Evolutionary conservation across 1,139 yeast species (phyloP).

Genomic region (Pneumocystis wakefieldiae): DNA sequence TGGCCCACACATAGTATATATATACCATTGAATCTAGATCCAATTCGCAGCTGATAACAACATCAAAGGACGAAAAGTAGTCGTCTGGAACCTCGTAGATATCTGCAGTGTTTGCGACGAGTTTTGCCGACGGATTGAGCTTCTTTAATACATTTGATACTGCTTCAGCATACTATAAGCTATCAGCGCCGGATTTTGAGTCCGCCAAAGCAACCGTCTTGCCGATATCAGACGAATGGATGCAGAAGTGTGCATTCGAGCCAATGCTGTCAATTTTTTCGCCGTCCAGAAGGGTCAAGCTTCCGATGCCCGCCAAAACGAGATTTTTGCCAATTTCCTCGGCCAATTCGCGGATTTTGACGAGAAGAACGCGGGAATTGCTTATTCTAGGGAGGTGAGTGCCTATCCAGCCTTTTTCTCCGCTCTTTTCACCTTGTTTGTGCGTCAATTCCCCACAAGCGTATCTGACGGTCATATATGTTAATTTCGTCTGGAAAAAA

Average conservation of each 20-base stretch:
- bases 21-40: constrained; percentile 25
- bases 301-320: constrained; percentile 77
- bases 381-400: constrained; percentile 35
- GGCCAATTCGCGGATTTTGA: constrained; percentile 59
- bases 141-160: constrained; percentile 44
- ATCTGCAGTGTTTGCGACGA: constrained; percentile 26
- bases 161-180: constrained; percentile 38
- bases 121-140: constrained; percentile 61
- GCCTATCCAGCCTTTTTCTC: not conserved
- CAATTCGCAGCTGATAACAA: constrained; percentile 64
- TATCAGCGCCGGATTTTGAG: not conserved
- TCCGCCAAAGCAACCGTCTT: constrained; percentile 14
- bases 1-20: not conserved
- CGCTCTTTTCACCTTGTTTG: constrained; percentile 32
- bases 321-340: constrained; percentile 72
- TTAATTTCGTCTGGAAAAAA: constrained; percentile 57
- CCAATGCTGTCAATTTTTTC: constrained; percentile 45
- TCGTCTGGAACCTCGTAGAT: constrained; percentile 24
- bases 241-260: constrained; percentile 62
- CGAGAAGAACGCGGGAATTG: constrained; percentile 51
- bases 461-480: constrained; percentile 81
- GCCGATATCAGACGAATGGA: constrained; percentile 36
- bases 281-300: constrained; percentile 54
- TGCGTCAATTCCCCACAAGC: constrained; percentile 94
- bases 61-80: constrained; percentile 47